Base-by-base conservation (phyloP, 2,329 filamentous ascomycete species). In the Colletotrichum tropicale region DNA sequence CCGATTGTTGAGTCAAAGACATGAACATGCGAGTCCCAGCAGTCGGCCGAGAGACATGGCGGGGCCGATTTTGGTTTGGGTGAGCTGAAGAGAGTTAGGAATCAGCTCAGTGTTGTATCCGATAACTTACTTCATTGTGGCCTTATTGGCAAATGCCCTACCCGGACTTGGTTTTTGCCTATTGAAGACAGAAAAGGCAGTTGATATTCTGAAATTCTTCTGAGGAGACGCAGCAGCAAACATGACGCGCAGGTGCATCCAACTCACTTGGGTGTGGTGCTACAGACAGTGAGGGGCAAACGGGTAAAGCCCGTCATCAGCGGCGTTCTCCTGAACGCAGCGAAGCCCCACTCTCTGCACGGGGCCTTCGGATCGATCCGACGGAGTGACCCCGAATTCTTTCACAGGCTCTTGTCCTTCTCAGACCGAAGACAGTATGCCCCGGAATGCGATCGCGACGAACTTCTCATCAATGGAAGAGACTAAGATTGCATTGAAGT, bases 11-110 rank as follows among this genome's bases (percentile, higher is more conserved):
- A 66, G 36, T 77, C 73, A 38, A 77, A 77, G 7, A 76, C 65
- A 34, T 77, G 75, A 2, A 77, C 75, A n/a, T 77, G 75, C 21
- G 75, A 76, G 30, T 77, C 75, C 56, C 60, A 76, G 5, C 58
- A 30, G 2, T 62, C 69, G 8, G 64, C 18, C 24, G 56, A n/a
- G 8, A 75, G 65, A 28, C 55, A 16, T 16, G 7, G 18, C 30
- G 5, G 4, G 9, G 32, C 30, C 18, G 15, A 12, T 8, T n/a
- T 4, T 5, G 28, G 28, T 1, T 13, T 8, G 24, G 1, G 8
- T 52, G 62, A 12, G 13, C 15, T 28, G 18, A 0, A 28, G 15
- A 56, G 1, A 58, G 55, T 58, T 16, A 58, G 55, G 21, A 58
- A 26, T 15, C 24, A 16, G 7, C 13, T 7, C 55, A 0, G 55